A percentile compares a stretch with the other conserved stretches of the same genome.
Evolutionary conservation across 441 rosid species (phyloP).

Genomic region (Eruca vesicaria): DNA sequence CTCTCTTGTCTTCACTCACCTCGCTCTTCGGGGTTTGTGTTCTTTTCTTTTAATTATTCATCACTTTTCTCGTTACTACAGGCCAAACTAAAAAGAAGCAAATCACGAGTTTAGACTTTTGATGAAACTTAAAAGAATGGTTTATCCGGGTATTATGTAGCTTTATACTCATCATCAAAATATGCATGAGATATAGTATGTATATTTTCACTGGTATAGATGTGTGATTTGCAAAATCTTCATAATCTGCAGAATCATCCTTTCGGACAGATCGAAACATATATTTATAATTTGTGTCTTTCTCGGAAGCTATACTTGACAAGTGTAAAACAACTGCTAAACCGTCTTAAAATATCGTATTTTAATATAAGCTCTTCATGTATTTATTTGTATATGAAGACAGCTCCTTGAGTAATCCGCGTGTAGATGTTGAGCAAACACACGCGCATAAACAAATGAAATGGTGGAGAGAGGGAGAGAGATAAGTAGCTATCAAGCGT

Average conservation of each 20-base stretch:
- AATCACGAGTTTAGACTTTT: conserved; percentile 24
- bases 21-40: conserved; percentile 20
- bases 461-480: background rate
- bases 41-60: conserved; percentile 6
- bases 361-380: background rate
- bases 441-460: background rate
- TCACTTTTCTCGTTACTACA: background rate
- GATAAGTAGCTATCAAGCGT: conserved; percentile 14
- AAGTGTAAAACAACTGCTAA: background rate
- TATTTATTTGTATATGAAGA: too few species aligned
- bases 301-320: background rate
- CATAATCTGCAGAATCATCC: background rate
- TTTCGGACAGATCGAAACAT: background rate
- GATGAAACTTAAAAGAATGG: conserved; percentile 1
- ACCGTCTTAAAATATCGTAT: background rate
- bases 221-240: background rate
- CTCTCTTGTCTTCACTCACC: conserved; percentile 17
- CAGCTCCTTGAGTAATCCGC: too few species aligned
- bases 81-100: background rate
- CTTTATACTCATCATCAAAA: background rate
- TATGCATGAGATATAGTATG: background rate
- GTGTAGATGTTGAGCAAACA: background rate
- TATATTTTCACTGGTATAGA: background rate
- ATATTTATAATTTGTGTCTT: background rate
- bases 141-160: conserved; percentile 11